Conservation (phyloP, 1,284 basidiomycete species). For the Wolfiporia cocos region DNA sequence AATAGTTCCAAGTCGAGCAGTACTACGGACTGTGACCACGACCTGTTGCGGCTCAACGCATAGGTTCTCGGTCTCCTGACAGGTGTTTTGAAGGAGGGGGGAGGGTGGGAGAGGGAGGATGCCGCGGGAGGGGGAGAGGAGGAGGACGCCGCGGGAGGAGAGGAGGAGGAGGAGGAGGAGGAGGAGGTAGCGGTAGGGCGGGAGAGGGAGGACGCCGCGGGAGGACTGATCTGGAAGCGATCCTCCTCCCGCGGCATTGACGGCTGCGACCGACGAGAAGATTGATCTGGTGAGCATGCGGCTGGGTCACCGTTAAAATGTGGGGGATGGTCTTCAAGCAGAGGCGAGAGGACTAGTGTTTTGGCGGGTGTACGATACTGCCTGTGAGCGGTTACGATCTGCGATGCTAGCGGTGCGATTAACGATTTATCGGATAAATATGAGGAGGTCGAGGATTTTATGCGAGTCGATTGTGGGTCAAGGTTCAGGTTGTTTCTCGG, state of each 20-base stretch:
- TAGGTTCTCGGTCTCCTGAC: too few species aligned
- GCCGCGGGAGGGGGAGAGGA: too few species aligned
- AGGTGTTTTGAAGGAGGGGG: too few species aligned
- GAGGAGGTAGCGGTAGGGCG: too few species aligned
- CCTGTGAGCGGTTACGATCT: slow-evolving; percentile 62
- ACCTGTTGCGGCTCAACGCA: slow-evolving; percentile 50
- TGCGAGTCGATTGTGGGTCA: slow-evolving; percentile 36
- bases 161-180: too few species aligned
- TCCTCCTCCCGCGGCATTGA: too few species aligned
- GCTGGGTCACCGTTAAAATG: too few species aligned
- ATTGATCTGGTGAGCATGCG: slow-evolving; percentile 10
- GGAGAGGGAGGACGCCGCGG: slow-evolving; percentile 59
- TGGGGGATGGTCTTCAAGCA: slow-evolving; percentile 33
- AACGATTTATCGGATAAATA: slow-evolving; percentile 40
- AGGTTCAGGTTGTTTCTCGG: too few species aligned
- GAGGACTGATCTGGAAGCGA: slow-evolving; percentile 45
- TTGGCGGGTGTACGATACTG: slow-evolving; percentile 64
- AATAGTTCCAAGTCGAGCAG: too few species aligned
- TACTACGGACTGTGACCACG: slow-evolving; percentile 36
- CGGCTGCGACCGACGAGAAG: slow-evolving; percentile 31
- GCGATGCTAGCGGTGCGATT: slow-evolving; percentile 46
- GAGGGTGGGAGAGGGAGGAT: too few species aligned
- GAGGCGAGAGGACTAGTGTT: slow-evolving; percentile 48
- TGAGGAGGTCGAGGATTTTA: slow-evolving; percentile 48
- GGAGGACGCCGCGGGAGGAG: too few species aligned